These are phyloP conservation scores for Tetratostichococcus sp. DNA, from an alignment of 139 green algal genomes.

Conservation along the genomic window DNA sequence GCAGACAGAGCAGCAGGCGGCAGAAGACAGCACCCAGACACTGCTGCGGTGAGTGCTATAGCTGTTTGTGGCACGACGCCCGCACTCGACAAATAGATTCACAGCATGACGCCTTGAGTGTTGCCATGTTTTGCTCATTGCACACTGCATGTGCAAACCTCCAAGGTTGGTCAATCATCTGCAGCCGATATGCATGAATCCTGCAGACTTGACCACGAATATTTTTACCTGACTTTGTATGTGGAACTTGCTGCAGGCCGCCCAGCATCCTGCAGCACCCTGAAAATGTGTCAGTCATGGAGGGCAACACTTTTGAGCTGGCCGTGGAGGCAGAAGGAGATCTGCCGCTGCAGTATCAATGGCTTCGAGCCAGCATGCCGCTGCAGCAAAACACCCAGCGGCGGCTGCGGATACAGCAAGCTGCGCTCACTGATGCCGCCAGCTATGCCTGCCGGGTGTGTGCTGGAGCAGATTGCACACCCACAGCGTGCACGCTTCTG, in stretches of 20 bases:
- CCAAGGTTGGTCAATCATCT: too few relatives aligned
- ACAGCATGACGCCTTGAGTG: too few relatives aligned
- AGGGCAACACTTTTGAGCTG: neutral
- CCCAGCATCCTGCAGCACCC: neutral
- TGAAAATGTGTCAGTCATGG: neutral
- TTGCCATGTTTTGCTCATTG: too few relatives aligned
- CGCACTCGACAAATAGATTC: too few relatives aligned
- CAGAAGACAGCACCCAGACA: neutral
- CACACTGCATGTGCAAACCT: too few relatives aligned
- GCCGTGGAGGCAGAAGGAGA: neutral
- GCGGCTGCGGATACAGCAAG: neutral
- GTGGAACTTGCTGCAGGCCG: neutral
- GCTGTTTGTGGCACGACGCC: too few relatives aligned
- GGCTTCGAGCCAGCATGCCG: neutral
- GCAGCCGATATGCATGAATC: too few relatives aligned
- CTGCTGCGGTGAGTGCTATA: neutral
- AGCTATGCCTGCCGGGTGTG: neutral
- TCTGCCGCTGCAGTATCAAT: neutral
- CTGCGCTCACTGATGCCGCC: neutral
- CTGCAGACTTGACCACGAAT: too few relatives aligned
- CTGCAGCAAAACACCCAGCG: neutral
- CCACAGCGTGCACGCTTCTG: too few relatives aligned
- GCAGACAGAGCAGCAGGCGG: neutral
- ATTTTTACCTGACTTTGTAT: too few relatives aligned
- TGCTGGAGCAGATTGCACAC: too few relatives aligned